Percentiles rank a stretch among this genome's conserved stretches.
phyloP scores from a whole-genome alignment of 2,329 filamentous ascomycete species.

The Xylariaceae sp. region DNA sequence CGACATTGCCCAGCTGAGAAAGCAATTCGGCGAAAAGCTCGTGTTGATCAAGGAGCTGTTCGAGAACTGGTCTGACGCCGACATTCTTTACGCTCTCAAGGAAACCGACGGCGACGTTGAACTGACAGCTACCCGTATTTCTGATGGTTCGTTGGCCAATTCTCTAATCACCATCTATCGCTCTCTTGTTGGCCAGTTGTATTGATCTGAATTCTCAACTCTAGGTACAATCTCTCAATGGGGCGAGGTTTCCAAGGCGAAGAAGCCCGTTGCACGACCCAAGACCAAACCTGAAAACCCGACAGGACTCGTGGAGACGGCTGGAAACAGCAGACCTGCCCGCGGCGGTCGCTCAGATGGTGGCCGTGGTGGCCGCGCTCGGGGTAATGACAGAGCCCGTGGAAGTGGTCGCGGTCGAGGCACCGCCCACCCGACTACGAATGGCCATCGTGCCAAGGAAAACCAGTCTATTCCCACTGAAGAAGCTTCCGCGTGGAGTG shows the following conservation, averaged over 20 bases:
- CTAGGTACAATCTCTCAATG: slow-evolving; percentile 75
- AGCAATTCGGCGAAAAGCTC: slow-evolving; percentile 76
- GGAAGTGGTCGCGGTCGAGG: slow-evolving; percentile 61
- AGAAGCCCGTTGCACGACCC: slow-evolving; percentile 66
- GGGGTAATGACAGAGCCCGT: slow-evolving; percentile 55
- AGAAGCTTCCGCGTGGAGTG: slow-evolving; percentile 61
- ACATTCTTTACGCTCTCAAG: slow-evolving; percentile 86
- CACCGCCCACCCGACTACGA: slow-evolving; percentile 53
- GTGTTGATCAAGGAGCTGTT: slow-evolving; percentile 86
- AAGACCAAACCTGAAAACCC: slow-evolving; percentile 63
- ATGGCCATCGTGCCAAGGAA: slow-evolving; percentile 57
- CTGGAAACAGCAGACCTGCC: slow-evolving; percentile 43
- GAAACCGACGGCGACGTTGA: slow-evolving; percentile 79
- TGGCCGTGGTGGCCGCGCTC: slow-evolving; percentile 33
- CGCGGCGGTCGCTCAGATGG: slow-evolving; percentile 54
- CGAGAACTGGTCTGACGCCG: slow-evolving; percentile 90
- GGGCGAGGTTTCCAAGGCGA: slow-evolving; percentile 75
- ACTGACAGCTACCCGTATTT: slow-evolving; percentile 69
- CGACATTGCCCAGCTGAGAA: slow-evolving; percentile 87
- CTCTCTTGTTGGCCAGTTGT: background rate
- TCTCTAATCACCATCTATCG: slow-evolving; percentile 7
- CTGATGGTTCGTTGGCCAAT: slow-evolving; percentile 56
- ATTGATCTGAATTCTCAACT: slow-evolving; percentile 28
- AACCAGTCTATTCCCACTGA: slow-evolving; percentile 61
- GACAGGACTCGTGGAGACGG: slow-evolving; percentile 47